Evolutionary conservation across 2,329 filamentous ascomycete species (phyloP).

Genomic region (Alternaria dauci): DNA sequence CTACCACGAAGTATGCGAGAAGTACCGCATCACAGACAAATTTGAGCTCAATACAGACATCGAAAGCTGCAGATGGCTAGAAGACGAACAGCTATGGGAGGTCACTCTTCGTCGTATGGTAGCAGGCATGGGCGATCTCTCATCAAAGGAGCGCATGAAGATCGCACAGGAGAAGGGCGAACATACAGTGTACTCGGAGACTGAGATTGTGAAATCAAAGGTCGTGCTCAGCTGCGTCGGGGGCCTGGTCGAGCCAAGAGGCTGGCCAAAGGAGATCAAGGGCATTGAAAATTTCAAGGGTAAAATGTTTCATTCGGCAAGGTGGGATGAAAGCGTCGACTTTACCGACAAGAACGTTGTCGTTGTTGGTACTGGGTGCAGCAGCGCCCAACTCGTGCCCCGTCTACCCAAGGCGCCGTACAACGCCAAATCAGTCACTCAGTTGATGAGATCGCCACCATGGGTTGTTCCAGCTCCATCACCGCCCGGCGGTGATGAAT

Average conservation of each 20-base stretch:
- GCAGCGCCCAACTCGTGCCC: constrained; percentile 66
- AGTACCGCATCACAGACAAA: constrained; percentile 64
- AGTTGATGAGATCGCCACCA: constrained; percentile 66
- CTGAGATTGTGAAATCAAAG: constrained; percentile 63
- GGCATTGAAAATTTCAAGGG: constrained; percentile 64
- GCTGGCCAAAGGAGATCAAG: constrained; percentile 60
- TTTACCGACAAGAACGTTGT: constrained; percentile 65
- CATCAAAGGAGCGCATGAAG: constrained; percentile 56
- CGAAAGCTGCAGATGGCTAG: constrained; percentile 61
- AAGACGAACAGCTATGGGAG: constrained; percentile 64
- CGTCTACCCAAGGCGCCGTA: constrained; percentile 57
- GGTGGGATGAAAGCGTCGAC: constrained; percentile 64
- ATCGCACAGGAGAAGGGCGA: constrained; percentile 56
- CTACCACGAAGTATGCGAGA: constrained; percentile 61
- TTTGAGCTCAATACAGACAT: constrained; percentile 67
- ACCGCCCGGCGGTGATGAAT: constrained; percentile 51
- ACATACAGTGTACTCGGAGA: constrained; percentile 58
- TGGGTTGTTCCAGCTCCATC: constrained; percentile 60
- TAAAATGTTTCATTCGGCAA: constrained; percentile 65
- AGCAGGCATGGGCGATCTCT: constrained; percentile 64
- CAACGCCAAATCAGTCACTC: constrained; percentile 65
- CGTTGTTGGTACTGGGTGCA: constrained; percentile 67
- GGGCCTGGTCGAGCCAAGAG: constrained; percentile 63
- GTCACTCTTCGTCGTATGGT: constrained; percentile 61
- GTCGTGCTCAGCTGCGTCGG: constrained; percentile 65